Evolutionary conservation across 768 basidiomycete species (phyloP), one percentile per base, ranked within the genome.

Genomic region (Trametes maxima): DNA sequence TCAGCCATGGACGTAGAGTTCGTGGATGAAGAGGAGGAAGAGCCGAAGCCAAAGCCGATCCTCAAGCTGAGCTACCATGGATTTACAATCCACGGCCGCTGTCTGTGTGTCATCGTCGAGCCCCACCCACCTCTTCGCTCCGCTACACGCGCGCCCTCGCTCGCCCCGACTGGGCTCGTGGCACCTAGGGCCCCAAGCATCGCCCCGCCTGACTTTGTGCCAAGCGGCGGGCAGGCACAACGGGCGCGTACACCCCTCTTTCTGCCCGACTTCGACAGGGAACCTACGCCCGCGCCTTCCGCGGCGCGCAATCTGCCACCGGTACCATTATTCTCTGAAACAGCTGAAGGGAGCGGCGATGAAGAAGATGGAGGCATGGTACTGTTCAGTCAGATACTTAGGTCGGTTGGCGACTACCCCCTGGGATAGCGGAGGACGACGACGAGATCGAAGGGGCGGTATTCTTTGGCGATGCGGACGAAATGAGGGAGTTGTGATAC

Each of bases 401-500:
- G 82, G 62, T 76, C 81, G 40, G 78, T 80, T 14, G 85, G 85
- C 16, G 83, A 84, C 46, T 76, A 80, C 63, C 78, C 81, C 78
- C 82, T n/a, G 83, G 82, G 1, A 81, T 79, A n/a, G 79, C 77
- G 11, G 85, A 88, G 22, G 89, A 92, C 55, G 89, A 89, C 28
- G 89, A 92, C 44, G 90, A 89, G 44, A 82, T 88, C 67, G 90
- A 91, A 59, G 86, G 85, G 39, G 83, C 82, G 13, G 81, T 86
- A 42, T 83, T 92, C 43, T 89, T 91, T 63, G 91, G 88, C 12
- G 92, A 94, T 72, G 92, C 92, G 36, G 92, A 94, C 67, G 91
- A 94, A 75, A 75, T 77, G 33, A 82, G 79, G 69, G 87, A 88
- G 66, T 70, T 89, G 62, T 84, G 54, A 69, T 21, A 36, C 43